Base-by-base conservation (phyloP, 441 rosid species). In the Mallotus repandus region DNA sequence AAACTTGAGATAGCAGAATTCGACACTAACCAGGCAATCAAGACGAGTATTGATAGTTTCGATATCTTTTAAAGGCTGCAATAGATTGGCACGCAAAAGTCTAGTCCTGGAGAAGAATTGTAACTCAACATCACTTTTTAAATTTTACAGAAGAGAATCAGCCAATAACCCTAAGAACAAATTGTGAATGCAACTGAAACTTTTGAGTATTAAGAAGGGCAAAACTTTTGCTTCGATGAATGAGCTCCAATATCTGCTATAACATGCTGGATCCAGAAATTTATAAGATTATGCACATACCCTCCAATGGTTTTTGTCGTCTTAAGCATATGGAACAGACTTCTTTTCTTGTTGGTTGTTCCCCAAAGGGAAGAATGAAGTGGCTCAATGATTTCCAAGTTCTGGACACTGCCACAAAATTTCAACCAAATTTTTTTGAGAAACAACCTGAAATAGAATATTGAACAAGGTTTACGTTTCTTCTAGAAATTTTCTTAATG, bases 31-130 rank as follows among this genome's bases (percentile, higher is more conserved):
- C 97, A 96, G 81, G 89, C 97, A 93, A 85, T 93, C 96, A 46
- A 93, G 91, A 73, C 99, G 98, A 74, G 95, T 89, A 78, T 85
- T 92, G 76, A 96, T 93, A 71, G 99, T 96, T 85, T 90, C 92
- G 57, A 87, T 87, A 84, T 96, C 99, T 85, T 93, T 96, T 79
- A 93, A 78, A 74, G 99, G 99, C 92, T 96, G 99, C 85, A 96
- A 84, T 77, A 96, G 88, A 83, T 96, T 96, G 79, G 99, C 99
- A 57, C 98, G 96, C 63, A 96, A 97, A 83, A 96, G 96, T 81
- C 98, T 89, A 77, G 97, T 90, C 91, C 99, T 93, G 93, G 73
- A 77, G 78, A 87, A 80, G 71, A 80, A 68, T 76, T 78, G 70
- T 56, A 71, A 79, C 18, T 69, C 49, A 48, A 67, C 41, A 60